Evolutionary conservation across 2,329 filamentous ascomycete species (phyloP), one percentile per base, ranked within the genome.

Genomic region (Aspergillus hiratsukae): DNA sequence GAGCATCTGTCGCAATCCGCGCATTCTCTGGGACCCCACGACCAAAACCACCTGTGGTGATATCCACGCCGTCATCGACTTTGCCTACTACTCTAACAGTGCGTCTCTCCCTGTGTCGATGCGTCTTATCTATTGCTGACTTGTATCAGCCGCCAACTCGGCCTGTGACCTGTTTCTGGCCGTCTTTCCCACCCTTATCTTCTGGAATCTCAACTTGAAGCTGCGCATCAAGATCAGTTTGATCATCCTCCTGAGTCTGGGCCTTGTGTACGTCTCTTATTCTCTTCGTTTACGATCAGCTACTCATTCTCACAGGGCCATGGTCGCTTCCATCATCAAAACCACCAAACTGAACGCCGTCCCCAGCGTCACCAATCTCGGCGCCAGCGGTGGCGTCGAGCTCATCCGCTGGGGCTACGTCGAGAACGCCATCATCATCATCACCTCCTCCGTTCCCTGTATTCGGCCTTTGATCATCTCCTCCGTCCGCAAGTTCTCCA

Each of bases 251-350:
- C 60, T 70, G 23, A 68, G 64, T 17, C 43, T 70, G 23, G 68
- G 68, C 5, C 55, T 69, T n/a, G 58, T 70, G 62, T 68, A 60
- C 48, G 66, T 60, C n/a, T 6, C 31, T n/a, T 4, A 14, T 21
- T 2, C 17, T n/a, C 43, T 48, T 4, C 2, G 2, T 7, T 6
- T 2, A 14, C n/a, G 10, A 9, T 28, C 27, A 43, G 21, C 3
- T 31, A 25, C 58, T 54, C 35, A 58, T 29, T 11, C 8, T 7
- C 5, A n/a, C 29, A 69, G 67, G 1, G 68, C 67, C 10, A 69
- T 70, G 66, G 27, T 67, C 21, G 67, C 68, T n/a, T 69, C 67
- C 11, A 67, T 70, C 45, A 62, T 70, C 59, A 70, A 70, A 48
- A 67, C 66, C 14, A 69, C 66, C 48, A 68, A 68, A 37, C 61